These are phyloP conservation scores for Manihot esculenta DNA, from an alignment of 441 rosid genomes.

Conservation along the genomic window DNA sequence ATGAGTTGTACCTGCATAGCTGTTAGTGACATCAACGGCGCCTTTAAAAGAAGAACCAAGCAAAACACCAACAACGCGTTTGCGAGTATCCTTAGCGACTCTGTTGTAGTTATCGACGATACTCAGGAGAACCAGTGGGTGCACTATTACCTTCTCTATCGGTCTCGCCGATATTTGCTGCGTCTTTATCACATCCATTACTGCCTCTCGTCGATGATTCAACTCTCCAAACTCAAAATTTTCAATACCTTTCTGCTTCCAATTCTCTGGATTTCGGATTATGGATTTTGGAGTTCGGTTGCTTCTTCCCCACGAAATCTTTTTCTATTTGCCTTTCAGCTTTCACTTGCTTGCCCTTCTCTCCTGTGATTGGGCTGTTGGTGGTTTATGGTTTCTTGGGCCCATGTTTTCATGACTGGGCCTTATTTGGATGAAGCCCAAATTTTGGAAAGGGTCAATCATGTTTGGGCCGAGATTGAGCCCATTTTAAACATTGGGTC, in stretches of 20 bases:
- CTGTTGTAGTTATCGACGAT: slow-evolving; percentile 88
- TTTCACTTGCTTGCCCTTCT: not conserved
- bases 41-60: slow-evolving; percentile 72
- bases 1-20: slow-evolving; percentile 61
- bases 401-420: too few species aligned
- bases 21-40: slow-evolving; percentile 77
- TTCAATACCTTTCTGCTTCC: not conserved
- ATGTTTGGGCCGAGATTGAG: too few species aligned
- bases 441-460: too few species aligned
- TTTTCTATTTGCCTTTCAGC: not conserved
- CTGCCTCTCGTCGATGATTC: slow-evolving; percentile 6
- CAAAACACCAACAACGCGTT: slow-evolving; percentile 79
- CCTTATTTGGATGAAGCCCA: too few species aligned
- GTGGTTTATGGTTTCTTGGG: not conserved
- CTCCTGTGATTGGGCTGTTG: not conserved
- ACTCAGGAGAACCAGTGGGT: slow-evolving; percentile 85
- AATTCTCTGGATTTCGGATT: not conserved
- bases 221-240: not conserved
- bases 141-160: slow-evolving; percentile 83
- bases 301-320: slow-evolving; percentile 56
- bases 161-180: slow-evolving; percentile 69
- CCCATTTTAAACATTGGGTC: too few species aligned
- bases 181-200: slow-evolving; percentile 82
- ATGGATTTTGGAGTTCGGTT: slow-evolving; percentile 18
- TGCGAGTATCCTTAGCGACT: slow-evolving; percentile 82